Evolutionary conservation across 225 moss, liverwort and hornwort genomes (phyloP), one percentile per base, ranked within the genome.

Genomic region (Rhytidiadelphus loreus): DNA sequence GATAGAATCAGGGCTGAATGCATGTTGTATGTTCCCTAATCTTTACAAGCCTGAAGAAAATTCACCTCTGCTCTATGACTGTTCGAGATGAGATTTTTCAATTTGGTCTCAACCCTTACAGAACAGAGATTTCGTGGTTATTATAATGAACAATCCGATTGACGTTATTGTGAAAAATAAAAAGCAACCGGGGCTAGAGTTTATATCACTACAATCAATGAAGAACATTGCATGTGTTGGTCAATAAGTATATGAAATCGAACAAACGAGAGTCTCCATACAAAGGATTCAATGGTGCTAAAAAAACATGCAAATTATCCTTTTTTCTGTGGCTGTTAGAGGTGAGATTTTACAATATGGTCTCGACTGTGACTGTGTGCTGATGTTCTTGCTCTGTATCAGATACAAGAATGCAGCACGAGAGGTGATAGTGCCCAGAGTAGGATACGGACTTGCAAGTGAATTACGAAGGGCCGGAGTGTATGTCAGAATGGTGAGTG

Each of bases 401-500:
- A 94, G 94, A 86, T 96, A 94, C 92, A 93, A 86, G 77, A 78
- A 86, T 65, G 94, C 94, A 68, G 94, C 93, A 13, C 86, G 92
- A 60, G 90, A 93, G 59, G 91, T 95, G 44, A 50, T 95, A 57
- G 87, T 92, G 75, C 96, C 96, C 61, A 94, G 93, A 91, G 87
- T 93, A 30, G 96, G 96, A 32, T 96, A 96, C 86, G 96, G 96
- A 35, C 90, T 96, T 77, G 94, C 93, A 4, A 82, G 90, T 25
- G 96, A 95, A 62, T 72, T 96, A 57, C 93, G 92, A 81, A 90
- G 96, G 77, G 96, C 95, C 78, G 95, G 96, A 23, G 94, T 96
- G 78, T 91, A 89, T 37, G 95, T 95, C 20, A 89, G 93, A 83
- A 93, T 91, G 92, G 96, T 96, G 25, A 93, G 92, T 66, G 94